Base-by-base conservation (phyloP, 1,284 basidiomycete genomes). In the Vanrija pseudolonga region DNA sequence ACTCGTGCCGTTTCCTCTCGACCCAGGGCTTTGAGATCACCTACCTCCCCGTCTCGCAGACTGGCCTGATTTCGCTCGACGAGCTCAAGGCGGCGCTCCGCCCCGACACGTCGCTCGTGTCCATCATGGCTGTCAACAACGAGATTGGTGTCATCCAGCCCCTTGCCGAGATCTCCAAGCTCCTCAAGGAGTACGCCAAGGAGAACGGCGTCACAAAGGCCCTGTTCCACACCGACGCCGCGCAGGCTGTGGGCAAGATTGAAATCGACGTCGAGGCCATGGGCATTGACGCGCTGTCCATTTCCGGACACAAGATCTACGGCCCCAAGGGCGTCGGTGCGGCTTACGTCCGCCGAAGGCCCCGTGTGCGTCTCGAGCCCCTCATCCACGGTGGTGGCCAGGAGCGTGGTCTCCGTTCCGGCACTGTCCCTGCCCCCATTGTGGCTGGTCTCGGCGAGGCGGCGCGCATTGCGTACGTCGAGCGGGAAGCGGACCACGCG, bases 121-220 rank as follows among this genome's bases (percentile, higher is more conserved):
- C 94, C 11, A 88, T 99, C 74, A 99, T 99, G 96, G 85, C 90
- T 4, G 95, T 99, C 60, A 99, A 99, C 80, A 99, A 99, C 78
- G 96, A 99, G 80, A 98, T 94, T 7, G 96, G 96, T 46, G 94
- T 98, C 59, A 96, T 99, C 59, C 96, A 98, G 73, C 96, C 96
- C 1, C 83, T 98, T 60, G 89, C 89, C 72, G 93, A 98, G 76
- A 98, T 99, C 62, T 95, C 94, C 22, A 83, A 84, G 5, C 82
- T 96, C 26, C 74, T 90, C 48, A 81, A 80, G 66, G 63, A 60
- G 7, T 69, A 63, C 45, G 72, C 74, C 22, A 72, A 75, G 61
- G 71, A 75, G 62, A 67, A 66, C 84, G 86, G 71, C 85, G 89
- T 75, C 83, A 91, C 73, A 85, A 92, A 66, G 89, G 83, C 96